Conservation (phyloP, 2,329 filamentous ascomycete genomes). For the Colletotrichum graminicola region DNA sequence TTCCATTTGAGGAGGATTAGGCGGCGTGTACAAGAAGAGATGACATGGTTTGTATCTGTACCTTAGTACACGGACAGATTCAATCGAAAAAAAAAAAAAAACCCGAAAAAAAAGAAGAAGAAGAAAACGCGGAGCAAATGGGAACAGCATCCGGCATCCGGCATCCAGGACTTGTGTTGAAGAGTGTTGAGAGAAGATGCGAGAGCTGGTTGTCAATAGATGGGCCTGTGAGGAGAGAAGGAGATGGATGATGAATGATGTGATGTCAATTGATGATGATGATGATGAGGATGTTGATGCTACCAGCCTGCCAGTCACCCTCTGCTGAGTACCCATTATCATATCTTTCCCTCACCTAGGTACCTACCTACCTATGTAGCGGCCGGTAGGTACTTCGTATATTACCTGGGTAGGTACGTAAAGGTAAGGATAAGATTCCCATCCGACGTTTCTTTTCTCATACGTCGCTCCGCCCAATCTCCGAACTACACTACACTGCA, state of each 20-base stretch:
- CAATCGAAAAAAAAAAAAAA: neutral
- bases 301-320: neutral
- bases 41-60: neutral
- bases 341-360: too few species aligned
- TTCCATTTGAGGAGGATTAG: neutral
- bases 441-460: neutral
- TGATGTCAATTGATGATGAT: constrained; percentile 1
- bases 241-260: neutral
- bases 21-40: constrained; percentile 11
- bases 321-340: neutral
- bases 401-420: neutral
- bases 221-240: too few species aligned
- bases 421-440: neutral
- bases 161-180: neutral
- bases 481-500: neutral
- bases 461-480: neutral
- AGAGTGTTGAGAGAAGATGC: neutral
- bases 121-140: constrained; percentile 2
- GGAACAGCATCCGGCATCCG: constrained; percentile 8
- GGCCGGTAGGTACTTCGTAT: too few species aligned
- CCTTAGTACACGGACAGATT: neutral
- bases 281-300: too few species aligned
- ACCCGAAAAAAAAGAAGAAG: neutral
- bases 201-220: neutral
- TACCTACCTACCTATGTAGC: too few species aligned